Base-by-base conservation (phyloP, 345 rosid genomes). In the Eutrema japonicum region DNA sequence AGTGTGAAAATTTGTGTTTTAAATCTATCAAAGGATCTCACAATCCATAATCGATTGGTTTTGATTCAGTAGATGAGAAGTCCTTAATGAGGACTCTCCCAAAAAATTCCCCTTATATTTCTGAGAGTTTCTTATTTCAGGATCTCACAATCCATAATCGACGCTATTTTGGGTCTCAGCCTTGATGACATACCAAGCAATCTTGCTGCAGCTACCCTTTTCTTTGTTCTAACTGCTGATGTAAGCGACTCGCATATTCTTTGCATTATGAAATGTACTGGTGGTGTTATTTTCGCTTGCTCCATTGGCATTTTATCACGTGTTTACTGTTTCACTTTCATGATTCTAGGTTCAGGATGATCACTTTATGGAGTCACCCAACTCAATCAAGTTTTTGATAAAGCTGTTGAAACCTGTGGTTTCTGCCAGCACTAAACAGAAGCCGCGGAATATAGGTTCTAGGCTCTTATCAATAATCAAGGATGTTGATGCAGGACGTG, bases 141-240 rank as follows among this genome's bases (percentile, higher is more conserved):
- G 87, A 81, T 78, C 78, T 87, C 81, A 4, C 86, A 88, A 77
- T 79, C 90, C 27, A 87, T 92, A 81, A 48, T 86, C n/a, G 90
- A 89, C 83, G 93, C 93, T 67, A 73, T 89, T 70, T 76, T 89
- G 84, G 90, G 82, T 79, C 93, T 95, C 68, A 82, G 82, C 82
- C 81, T 90, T 54, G 99, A 92, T 43, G 99, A 95, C 68, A 61
- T 75, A 51, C 80, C 85, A 18, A 89, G 96, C 82, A 89, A 89
- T 81, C 85, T 89, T 61, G 99, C 96, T 71, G 93, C 92, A 67
- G 96, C 86, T 16, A 78, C 91, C 32, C 86, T 92, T 74, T 87
- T 92, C 79, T 88, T 84, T 76, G 72, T 84, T 62, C 78, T 92
- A 80, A 92, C 87, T n/a, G 76, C 78, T 77, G 96, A 95, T 66